A percentile compares a stretch with the other conserved stretches of the same genome.
These are phyloP conservation scores for Clarireedia hainanense DNA, from an alignment of 2,329 filamentous ascomycete genomes.

Conservation along the genomic window DNA sequence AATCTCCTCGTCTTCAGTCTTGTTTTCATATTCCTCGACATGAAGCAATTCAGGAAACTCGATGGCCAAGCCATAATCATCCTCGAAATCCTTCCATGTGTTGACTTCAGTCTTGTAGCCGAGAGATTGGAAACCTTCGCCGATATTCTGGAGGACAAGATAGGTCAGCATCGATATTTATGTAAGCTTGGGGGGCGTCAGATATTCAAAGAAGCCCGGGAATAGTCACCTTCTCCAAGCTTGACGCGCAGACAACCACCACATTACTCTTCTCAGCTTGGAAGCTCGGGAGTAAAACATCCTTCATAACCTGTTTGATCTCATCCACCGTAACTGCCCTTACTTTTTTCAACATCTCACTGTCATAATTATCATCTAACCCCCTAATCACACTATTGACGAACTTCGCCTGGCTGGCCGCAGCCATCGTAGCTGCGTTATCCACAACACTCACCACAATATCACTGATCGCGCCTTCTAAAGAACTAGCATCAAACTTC, in stretches of 20 bases:
- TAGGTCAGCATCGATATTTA: background rate
- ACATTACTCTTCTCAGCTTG: conserved; percentile 73
- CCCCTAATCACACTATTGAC: conserved; percentile 71
- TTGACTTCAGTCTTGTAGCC: conserved; percentile 75
- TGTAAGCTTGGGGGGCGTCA: background rate
- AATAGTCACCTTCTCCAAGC: conserved; percentile 67
- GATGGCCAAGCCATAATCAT: conserved; percentile 71
- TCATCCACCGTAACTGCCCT: conserved; percentile 68
- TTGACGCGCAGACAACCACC: conserved; percentile 78
- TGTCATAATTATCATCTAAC: conserved; percentile 69
- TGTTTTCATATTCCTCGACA: too few species aligned
- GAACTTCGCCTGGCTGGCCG: conserved; percentile 77
- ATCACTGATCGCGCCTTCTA: conserved; percentile 84
- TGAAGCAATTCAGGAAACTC: too few species aligned
- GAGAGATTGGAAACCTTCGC: conserved; percentile 62
- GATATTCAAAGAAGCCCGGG: background rate
- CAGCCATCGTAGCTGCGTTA: conserved; percentile 77
- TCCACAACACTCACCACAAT: conserved; percentile 84
- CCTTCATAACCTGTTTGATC: conserved; percentile 64
- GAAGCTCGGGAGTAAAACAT: conserved; percentile 74
- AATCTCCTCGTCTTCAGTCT: too few species aligned
- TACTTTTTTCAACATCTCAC: conserved; percentile 68
- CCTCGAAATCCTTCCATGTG: conserved; percentile 71
- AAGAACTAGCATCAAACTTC: conserved; percentile 57
- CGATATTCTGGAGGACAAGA: conserved; percentile 51